Evolutionary conservation across 331 rosid genomes (phyloP).

Genomic region (Quercus tomentella): DNA sequence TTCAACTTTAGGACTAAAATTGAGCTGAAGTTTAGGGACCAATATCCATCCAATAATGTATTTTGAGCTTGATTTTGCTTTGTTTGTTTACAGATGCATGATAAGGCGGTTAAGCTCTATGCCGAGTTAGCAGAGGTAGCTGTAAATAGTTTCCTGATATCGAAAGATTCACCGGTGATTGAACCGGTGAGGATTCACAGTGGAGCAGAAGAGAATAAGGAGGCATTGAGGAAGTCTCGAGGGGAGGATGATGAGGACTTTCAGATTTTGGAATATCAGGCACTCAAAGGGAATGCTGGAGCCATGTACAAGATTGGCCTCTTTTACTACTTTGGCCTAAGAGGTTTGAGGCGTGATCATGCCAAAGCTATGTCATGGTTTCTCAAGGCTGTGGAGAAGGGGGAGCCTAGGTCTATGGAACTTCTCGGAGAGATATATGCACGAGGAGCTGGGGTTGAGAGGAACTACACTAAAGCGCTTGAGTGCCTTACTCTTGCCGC

Average conservation of each 20-base stretch:
- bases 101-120: conserved; percentile 74
- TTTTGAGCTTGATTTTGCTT: background rate
- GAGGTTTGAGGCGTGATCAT: conserved; percentile 93
- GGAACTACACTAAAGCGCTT: conserved; percentile 82
- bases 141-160: conserved; percentile 76
- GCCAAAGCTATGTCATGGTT: conserved; percentile 82
- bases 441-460: conserved; percentile 91
- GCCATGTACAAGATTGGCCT: conserved; percentile 96
- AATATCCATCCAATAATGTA: too few relatives aligned
- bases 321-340: conserved; percentile 90
- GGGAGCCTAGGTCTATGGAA: conserved; percentile 93
- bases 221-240: conserved; percentile 74
- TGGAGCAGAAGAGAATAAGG: conserved; percentile 92
- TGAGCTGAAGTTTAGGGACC: too few relatives aligned
- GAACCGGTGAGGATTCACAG: conserved; percentile 87
- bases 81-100: conserved; percentile 60
- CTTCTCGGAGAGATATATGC: conserved; percentile 93
- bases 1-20: too few relatives aligned
- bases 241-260: conserved; percentile 97
- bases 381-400: conserved; percentile 87
- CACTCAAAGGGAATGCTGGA: conserved; percentile 86
- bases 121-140: conserved; percentile 89
- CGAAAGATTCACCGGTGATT: conserved; percentile 78
- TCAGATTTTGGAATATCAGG: conserved; percentile 91
- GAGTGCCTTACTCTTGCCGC: conserved; percentile 94